Percentiles rank a stretch among this genome's conserved stretches.
Evolutionary conservation across 163 green algal genomes (phyloP).

Genomic region (Scenedesmus sp.): DNA sequence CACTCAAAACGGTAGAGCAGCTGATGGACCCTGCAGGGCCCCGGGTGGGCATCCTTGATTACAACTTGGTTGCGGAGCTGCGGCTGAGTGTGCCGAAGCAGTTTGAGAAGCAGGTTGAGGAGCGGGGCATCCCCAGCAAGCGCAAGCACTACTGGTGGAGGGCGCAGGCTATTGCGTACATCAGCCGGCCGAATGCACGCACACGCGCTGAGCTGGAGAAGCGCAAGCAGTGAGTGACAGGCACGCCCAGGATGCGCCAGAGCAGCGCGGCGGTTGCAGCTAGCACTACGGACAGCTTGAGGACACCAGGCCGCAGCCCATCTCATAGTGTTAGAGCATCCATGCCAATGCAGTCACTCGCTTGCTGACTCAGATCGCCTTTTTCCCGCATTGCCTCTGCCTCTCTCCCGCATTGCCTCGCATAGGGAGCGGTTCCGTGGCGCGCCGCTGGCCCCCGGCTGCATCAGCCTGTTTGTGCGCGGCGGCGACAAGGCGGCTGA

Average conservation of each 20-base stretch:
- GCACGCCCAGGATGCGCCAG: no score
- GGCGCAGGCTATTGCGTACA: conserved; percentile 53
- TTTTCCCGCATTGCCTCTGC: no score
- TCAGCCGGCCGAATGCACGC: conserved; percentile 42
- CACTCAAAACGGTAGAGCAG: neutral
- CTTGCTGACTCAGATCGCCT: no score
- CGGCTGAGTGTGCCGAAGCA: neutral
- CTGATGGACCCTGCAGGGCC: no score
- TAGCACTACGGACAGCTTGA: no score
- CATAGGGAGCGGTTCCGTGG: neutral
- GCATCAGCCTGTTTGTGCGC: conserved; percentile 56
- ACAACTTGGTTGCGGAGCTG: neutral
- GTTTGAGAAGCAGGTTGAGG: neutral
- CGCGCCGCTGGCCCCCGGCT: conserved; percentile 11
- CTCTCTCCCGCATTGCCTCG: neutral
- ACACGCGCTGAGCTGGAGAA: conserved; percentile 17
- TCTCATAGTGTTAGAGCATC: no score
- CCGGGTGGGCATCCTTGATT: conserved; percentile 14
- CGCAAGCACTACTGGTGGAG: conserved; percentile 63
- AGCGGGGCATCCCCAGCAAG: neutral
- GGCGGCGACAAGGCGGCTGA: conserved; percentile 58
- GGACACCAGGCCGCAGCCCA: no score
- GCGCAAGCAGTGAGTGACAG: neutral
- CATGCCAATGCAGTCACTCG: no score
- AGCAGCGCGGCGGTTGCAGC: no score